Evolutionary conservation across 1,139 yeast genomes (phyloP).

Genomic region (Suhomyces bokatorum): DNA sequence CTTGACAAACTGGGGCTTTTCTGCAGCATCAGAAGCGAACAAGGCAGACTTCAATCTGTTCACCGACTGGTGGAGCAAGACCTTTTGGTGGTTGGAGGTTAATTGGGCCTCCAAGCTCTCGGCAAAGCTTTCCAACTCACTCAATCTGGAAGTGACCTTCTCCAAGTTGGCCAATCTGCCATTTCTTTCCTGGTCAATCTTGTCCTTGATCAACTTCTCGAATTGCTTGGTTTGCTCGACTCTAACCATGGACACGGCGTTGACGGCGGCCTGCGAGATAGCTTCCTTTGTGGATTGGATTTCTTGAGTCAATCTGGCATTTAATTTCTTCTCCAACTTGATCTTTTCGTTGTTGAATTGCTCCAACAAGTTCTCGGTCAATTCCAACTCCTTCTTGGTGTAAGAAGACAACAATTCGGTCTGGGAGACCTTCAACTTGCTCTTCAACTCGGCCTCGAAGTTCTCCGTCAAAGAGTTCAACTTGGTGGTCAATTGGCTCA

Average conservation of each 20-base stretch:
- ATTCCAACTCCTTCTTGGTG: constrained; percentile 53
- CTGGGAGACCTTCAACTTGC: constrained; percentile 41
- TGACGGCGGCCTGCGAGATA: constrained; percentile 73
- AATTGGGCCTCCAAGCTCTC: constrained; percentile 58
- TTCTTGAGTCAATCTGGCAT: constrained; percentile 61
- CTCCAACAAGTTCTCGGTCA: constrained; percentile 49
- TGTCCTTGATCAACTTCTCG: constrained; percentile 59
- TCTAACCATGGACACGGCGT: constrained; percentile 71
- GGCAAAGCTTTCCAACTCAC: constrained; percentile 59
- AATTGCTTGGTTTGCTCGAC: constrained; percentile 72
- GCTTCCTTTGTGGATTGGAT: constrained; percentile 68
- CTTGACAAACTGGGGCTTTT: constrained; percentile 34
- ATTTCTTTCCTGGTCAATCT: constrained; percentile 77
- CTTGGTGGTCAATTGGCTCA: constrained; percentile 34
- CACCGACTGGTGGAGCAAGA: constrained; percentile 58
- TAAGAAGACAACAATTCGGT: constrained; percentile 57
- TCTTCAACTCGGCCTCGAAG: constrained; percentile 43
- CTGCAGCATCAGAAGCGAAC: constrained; percentile 26
- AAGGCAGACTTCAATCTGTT: constrained; percentile 54
- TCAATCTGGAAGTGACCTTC: constrained; percentile 58
- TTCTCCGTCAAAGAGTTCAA: constrained; percentile 39
- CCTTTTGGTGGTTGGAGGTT: constrained; percentile 54
- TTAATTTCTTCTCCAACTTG: constrained; percentile 63
- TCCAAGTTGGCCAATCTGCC: constrained; percentile 74
- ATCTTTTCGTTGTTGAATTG: constrained; percentile 57